A percentile compares a stretch with the other conserved stretches of the same genome.
These are phyloP conservation scores for Apiosordaria backusii DNA, from an alignment of 495 filamentous ascomycete species.

Conservation along the genomic window DNA sequence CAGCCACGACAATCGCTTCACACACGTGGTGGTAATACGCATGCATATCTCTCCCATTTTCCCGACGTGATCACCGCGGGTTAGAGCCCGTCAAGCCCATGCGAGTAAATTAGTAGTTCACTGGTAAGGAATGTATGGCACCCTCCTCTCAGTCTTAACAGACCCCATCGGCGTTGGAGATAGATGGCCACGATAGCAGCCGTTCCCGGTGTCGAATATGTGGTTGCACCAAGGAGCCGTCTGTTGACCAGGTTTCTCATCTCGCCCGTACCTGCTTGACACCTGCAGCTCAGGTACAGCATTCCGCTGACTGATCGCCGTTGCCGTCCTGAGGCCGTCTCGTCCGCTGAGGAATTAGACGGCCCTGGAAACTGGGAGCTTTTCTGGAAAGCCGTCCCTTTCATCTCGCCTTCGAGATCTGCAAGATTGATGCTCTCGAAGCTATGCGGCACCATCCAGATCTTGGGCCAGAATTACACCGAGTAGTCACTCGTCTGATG, in stretches of 20 bases:
- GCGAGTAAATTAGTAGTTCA: conserved; percentile 14
- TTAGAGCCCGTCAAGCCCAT: conserved; percentile 9
- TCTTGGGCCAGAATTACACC: not conserved
- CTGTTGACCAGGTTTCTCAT: conserved; percentile 32
- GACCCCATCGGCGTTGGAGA: conserved; percentile 26
- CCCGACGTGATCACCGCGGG: conserved; percentile 25
- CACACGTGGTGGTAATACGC: conserved; percentile 31
- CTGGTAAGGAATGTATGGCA: conserved; percentile 23
- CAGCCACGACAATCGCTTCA: conserved; percentile 11
- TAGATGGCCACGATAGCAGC: conserved; percentile 27
- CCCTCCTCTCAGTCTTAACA: conserved; percentile 10
- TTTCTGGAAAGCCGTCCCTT: not conserved
- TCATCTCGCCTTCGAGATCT: not conserved
- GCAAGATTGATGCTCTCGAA: not conserved
- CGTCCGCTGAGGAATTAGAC: conserved; percentile 5
- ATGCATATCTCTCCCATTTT: conserved; percentile 20
- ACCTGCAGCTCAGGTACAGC: conserved; percentile 24
- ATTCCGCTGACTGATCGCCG: conserved; percentile 20
- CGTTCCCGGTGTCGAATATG: conserved; percentile 17
- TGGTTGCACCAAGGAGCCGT: conserved; percentile 22
- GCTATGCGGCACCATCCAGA: not conserved
- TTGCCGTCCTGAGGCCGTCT: conserved; percentile 16
- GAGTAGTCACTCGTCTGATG: not conserved
- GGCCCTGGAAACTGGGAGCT: conserved; percentile 6
- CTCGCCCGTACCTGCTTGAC: conserved; percentile 31